Evolutionary conservation across 805 yeast species (phyloP).

Genomic region (Ogataea zsoltii): DNA sequence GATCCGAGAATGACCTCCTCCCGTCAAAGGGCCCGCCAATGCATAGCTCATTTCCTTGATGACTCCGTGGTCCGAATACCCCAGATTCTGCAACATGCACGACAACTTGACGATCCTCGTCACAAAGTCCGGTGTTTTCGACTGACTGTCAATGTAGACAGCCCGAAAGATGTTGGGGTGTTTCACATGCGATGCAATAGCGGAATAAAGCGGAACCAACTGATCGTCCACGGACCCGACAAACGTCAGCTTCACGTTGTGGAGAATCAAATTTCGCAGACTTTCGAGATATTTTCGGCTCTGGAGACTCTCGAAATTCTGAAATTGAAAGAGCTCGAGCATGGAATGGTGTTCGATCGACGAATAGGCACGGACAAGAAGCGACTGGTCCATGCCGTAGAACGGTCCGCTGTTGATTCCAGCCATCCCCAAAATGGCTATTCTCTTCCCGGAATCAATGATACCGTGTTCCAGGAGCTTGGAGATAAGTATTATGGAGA

Average conservation of each 20-base stretch:
- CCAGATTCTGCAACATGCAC: constrained; percentile 71
- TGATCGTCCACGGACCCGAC: constrained; percentile 94
- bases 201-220: constrained; percentile 87
- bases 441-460: constrained; percentile 44
- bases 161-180: constrained; percentile 93
- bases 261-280: constrained; percentile 59
- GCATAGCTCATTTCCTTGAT: constrained; percentile 78
- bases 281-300: constrained; percentile 71
- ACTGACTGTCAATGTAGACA: constrained; percentile 81
- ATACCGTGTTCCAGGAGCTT: constrained; percentile 63
- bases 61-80: constrained; percentile 82
- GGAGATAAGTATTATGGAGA: constrained; percentile 77
- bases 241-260: constrained; percentile 75
- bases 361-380: constrained; percentile 84
- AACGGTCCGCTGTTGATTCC: constrained; percentile 95
- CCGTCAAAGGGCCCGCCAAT: constrained; percentile 87
- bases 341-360: constrained; percentile 87
- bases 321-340: constrained; percentile 85
- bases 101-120: constrained; percentile 73
- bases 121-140: constrained; percentile 78
- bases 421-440: constrained; percentile 90
- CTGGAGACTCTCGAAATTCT: constrained; percentile 69
- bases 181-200: constrained; percentile 74
- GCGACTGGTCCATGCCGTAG: constrained; percentile 81
- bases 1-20: constrained; percentile 91